Evolutionary conservation across 1,284 basidiomycete genomes (phyloP).

Genomic region (Marasmius sp.): DNA sequence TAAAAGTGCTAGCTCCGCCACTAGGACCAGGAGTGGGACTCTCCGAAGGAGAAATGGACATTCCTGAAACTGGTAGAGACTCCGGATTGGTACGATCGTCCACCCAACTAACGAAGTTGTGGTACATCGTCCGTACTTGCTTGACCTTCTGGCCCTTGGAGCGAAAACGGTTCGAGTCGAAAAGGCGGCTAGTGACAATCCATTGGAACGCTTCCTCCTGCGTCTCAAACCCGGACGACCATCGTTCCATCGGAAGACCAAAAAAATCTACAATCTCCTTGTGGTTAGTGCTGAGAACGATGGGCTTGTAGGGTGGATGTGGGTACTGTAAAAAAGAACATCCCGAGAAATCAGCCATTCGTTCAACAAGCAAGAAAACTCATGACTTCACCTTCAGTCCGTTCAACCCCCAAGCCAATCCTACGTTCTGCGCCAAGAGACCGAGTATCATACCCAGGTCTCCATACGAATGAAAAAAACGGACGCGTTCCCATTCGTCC

Average conservation of each 20-base stretch:
- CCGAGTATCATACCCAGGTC: constrained; percentile 70
- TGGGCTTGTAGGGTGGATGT: constrained; percentile 39
- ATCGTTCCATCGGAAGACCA: constrained; percentile 51
- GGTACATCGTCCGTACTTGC: constrained; percentile 56
- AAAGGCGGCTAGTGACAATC: constrained; percentile 51
- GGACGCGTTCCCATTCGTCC: constrained; percentile 46
- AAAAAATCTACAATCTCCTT: constrained; percentile 53
- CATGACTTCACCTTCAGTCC: constrained; percentile 55
- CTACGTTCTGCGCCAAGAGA: constrained; percentile 48
- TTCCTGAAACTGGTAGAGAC: constrained; percentile 5
- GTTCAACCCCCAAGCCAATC: constrained; percentile 47
- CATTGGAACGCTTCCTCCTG: constrained; percentile 57
- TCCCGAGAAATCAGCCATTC: not conserved
- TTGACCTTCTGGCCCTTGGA: constrained; percentile 40
- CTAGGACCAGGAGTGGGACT: not conserved
- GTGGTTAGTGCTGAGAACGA: constrained; percentile 43
- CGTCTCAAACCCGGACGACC: constrained; percentile 53
- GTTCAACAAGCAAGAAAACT: not conserved
- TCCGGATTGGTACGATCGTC: constrained; percentile 14
- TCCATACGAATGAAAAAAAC: constrained; percentile 62
- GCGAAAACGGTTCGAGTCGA: constrained; percentile 39
- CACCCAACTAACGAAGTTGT: constrained; percentile 53
- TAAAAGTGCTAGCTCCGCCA: too few species aligned
- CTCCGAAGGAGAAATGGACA: not conserved
- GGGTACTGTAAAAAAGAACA: constrained; percentile 34